Percentiles rank a stretch among this genome's conserved stretches.
Conservation (phyloP, 192 early-diverging fungal genomes). For the Chytriomyces confervae region DNA sequence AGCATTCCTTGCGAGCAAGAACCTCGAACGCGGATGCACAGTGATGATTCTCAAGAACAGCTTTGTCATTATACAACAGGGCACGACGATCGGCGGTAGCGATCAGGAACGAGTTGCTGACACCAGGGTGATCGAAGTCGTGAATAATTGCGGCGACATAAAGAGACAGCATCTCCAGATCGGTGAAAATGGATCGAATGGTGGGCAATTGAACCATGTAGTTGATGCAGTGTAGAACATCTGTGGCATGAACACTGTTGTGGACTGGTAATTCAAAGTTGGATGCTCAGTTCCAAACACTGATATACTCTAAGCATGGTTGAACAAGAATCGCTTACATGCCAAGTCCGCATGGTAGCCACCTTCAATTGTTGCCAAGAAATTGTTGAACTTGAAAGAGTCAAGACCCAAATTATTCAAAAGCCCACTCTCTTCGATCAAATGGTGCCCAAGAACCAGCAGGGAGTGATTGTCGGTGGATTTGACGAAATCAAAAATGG, state of each 20-base stretch:
- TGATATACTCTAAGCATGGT: constrained; percentile 2
- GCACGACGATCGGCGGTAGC: constrained; percentile 51
- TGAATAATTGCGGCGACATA: constrained; percentile 64
- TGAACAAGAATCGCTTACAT: constrained; percentile 42
- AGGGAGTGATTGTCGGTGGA: constrained; percentile 45
- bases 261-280: constrained; percentile 46
- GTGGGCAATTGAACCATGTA: constrained; percentile 44
- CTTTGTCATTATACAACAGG: constrained; percentile 64
- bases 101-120: constrained; percentile 64
- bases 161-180: constrained; percentile 55
- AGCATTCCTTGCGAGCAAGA: constrained; percentile 47
- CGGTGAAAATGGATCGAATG: constrained; percentile 50
- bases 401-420: constrained; percentile 46
- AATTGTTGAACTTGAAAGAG: constrained; percentile 52
- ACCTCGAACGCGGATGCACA: constrained; percentile 61
- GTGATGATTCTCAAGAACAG: constrained; percentile 69
- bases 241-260: constrained; percentile 62
- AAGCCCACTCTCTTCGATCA: constrained; percentile 52
- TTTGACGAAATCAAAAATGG: constrained; percentile 58
- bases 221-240: constrained; percentile 63
- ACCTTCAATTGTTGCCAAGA: constrained; percentile 51
- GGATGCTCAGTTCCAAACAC: not conserved
- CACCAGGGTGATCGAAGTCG: constrained; percentile 68
- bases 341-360: constrained; percentile 55
- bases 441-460: constrained; percentile 49